Evolutionary conservation across 495 filamentous ascomycete species (phyloP), one percentile per base, ranked within the genome.

Genomic region (Pyrenopolyporus hunteri): DNA sequence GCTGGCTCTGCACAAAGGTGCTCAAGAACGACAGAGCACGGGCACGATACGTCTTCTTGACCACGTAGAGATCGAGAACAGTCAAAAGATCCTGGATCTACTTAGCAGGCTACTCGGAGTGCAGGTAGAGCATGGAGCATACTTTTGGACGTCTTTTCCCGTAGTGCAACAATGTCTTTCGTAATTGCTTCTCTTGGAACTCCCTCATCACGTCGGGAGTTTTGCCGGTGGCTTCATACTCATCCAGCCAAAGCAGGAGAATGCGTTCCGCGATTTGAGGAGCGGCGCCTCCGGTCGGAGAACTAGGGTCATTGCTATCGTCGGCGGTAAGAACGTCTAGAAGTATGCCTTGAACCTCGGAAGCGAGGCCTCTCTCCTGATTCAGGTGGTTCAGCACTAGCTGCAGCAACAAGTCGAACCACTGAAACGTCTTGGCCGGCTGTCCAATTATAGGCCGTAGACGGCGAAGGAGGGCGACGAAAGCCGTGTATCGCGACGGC

Each of bases 111-210:
- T 46, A 26, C 14, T 20, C 36, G 29, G 26, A 39, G 17, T 28
- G n/a, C 31, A 25, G 7, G 10, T 13, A 36, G 14, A 17, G 17
- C 39, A 33, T 33, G 22, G 16, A 28, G 42, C 73, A 22, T 69
- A 87, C 85, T 79, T 87, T 89, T 6, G 89, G 89, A 44, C 83
- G 81, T 64, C 80, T 86, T 70, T 83, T 84, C 20, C 88, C 87
- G 58, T 83, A 88, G 14, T 77, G 73, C 54, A 89, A 53, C 28
- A 89, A 68, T 5, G 63, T 80, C 66, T 76, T 82, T 74, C 51
- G 82, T 40, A 80, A 63, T 55, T 85, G 81, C 37, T 73, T 76
- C 62, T 83, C 83, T 43, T 78, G 80, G 63, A 82, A 80, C 36
- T 85, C 82, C 26, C 77, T 74, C 9, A 75, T 66, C 10, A 71